Evolutionary conservation across 441 rosid species (phyloP).

Genomic region (Melastoma candidum): DNA sequence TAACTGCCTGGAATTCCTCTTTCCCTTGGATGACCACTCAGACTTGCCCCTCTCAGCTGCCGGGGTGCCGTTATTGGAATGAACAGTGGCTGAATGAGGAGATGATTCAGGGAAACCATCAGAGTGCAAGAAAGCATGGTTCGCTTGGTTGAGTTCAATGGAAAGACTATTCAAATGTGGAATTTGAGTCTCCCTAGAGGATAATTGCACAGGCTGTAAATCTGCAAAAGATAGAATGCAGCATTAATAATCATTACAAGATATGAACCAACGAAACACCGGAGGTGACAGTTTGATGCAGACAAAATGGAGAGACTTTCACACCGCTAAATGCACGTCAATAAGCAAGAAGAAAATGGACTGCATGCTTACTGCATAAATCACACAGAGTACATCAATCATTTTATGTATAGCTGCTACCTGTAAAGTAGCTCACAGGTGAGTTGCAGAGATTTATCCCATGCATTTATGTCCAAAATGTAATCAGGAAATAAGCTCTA

Average conservation of each 20-base stretch:
- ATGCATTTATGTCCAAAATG: neutral
- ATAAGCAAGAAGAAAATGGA: no score
- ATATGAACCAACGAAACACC: no score
- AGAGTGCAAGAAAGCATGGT: constrained; percentile 28
- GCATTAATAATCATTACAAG: no score
- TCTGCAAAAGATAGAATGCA: constrained; percentile 25
- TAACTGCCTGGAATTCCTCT: constrained; percentile 78
- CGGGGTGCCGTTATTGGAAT: constrained; percentile 18
- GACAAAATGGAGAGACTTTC: no score
- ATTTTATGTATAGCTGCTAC: no score
- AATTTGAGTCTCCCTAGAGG: constrained; percentile 28
- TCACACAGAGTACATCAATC: no score
- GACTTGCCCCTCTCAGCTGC: constrained; percentile 66
- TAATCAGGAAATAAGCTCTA: neutral
- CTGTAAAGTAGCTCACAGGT: neutral
- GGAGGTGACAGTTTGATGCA: no score
- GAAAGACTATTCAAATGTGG: constrained; percentile 34
- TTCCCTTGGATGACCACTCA: constrained; percentile 90
- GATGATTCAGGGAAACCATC: constrained; percentile 39
- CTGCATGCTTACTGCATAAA: no score
- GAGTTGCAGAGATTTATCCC: no score
- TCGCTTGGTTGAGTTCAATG: constrained; percentile 37
- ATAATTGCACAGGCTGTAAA: constrained; percentile 21
- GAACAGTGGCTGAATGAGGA: constrained; percentile 22
- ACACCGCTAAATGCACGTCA: no score